phyloP scores from a whole-genome alignment of 345 rosid species.

The Citropsis articulata region DNA sequence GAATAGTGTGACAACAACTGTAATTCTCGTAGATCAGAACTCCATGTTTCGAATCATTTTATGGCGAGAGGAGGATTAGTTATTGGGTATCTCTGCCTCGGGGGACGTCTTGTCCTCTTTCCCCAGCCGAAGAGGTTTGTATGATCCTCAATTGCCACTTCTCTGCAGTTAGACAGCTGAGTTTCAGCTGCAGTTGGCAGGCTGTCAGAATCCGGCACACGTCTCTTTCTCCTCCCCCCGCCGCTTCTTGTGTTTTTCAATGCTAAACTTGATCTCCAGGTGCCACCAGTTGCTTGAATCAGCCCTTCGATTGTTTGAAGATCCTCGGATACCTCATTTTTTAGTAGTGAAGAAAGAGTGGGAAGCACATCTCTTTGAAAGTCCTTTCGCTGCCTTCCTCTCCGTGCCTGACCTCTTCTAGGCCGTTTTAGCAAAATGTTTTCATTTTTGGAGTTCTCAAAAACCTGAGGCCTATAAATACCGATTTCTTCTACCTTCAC shows the following conservation, averaged over 20 bases:
- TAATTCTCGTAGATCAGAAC: not conserved
- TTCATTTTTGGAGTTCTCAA: constrained; percentile 36
- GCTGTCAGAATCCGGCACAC: not conserved
- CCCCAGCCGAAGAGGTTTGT: constrained; percentile 72
- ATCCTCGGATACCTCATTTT: constrained; percentile 69
- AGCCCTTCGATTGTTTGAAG: constrained; percentile 67
- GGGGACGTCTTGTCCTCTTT: constrained; percentile 76
- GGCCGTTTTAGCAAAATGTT: constrained; percentile 38
- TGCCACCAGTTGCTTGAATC: constrained; percentile 59
- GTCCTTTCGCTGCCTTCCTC: constrained; percentile 71
- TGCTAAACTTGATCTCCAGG: constrained; percentile 47
- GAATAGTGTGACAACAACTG: not conserved
- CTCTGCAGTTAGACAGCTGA: constrained; percentile 34
- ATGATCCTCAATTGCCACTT: constrained; percentile 38
- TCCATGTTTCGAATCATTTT: constrained; percentile 2
- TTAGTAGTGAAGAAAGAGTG: constrained; percentile 51
- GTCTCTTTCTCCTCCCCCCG: constrained; percentile 52
- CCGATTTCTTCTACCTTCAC: constrained; percentile 37
- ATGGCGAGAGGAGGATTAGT: constrained; percentile 25
- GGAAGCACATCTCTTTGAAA: constrained; percentile 80
- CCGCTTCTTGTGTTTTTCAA: constrained; percentile 37
- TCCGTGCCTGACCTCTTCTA: constrained; percentile 61
- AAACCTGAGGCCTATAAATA: constrained; percentile 32
- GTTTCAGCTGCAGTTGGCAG: constrained; percentile 16
- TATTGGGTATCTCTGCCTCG: constrained; percentile 51